Percentiles rank a stretch among this genome's conserved stretches.
Evolutionary conservation across 495 filamentous ascomycete species (phyloP).

Genomic region (Neurospora tetrasperma): DNA sequence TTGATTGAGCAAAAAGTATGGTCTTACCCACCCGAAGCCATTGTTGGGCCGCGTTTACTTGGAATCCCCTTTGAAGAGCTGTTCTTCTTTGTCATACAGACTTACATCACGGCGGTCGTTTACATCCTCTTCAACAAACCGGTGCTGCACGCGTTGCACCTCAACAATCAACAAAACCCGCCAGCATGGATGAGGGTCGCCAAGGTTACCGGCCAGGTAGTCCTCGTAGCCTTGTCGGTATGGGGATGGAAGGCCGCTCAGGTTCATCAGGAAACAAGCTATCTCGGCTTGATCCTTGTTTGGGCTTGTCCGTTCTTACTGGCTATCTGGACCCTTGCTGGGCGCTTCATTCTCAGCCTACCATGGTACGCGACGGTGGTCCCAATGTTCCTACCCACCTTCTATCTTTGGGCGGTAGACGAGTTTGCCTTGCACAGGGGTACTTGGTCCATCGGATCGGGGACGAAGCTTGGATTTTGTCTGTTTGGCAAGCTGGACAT

Average conservation of each 20-base stretch:
- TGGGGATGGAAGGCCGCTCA: conserved; percentile 11
- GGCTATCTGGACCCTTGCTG: conserved; percentile 50
- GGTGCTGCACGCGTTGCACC: conserved; percentile 45
- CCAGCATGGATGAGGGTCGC: conserved; percentile 8
- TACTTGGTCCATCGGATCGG: conserved; percentile 54
- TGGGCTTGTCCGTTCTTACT: conserved; percentile 56
- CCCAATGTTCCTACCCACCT: conserved; percentile 50
- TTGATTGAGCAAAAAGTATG: conserved; percentile 52
- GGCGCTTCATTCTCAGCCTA: conserved; percentile 46
- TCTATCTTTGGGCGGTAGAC: conserved; percentile 58
- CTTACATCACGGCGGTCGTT: conserved; percentile 55
- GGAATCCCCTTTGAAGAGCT: conserved; percentile 55
- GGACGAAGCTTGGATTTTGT: conserved; percentile 48
- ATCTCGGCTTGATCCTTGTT: conserved; percentile 54
- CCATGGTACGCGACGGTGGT: conserved; percentile 39
- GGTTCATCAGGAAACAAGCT: conserved; percentile 26
- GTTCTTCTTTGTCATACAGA: conserved; percentile 70
- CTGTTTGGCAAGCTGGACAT: conserved; percentile 54
- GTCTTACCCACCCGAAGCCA: conserved; percentile 53
- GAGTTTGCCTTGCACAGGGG: conserved; percentile 49
- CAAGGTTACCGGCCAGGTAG: conserved; percentile 31
- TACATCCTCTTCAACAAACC: conserved; percentile 56
- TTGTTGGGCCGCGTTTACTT: conserved; percentile 47
- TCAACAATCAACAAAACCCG: conserved; percentile 21
- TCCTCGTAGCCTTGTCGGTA: conserved; percentile 28